Conservation (phyloP, 306 rosid species). For the Cucumis sativus region Cucumber_9930_V3 NC_026655.2:22139001-22139500, state of each 20-base stretch:
- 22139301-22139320: slow-evolving; percentile 30
- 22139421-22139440: slow-evolving; percentile 24
- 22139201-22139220: slow-evolving; percentile 67
- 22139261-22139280: slow-evolving; percentile 97
- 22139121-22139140: slow-evolving; percentile 68
- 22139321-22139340: slow-evolving; percentile 47
- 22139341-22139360: slow-evolving; percentile 79
- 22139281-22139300: slow-evolving; percentile 61
- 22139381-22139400: slow-evolving; percentile 31
- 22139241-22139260: slow-evolving; percentile 52
- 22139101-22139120: slow-evolving; percentile 22
- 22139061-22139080: slow-evolving; percentile 39
- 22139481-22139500: slow-evolving; percentile 48
- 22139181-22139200: slow-evolving; percentile 37
- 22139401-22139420: slow-evolving; percentile 94
- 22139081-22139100: slow-evolving; percentile 7
- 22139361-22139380: slow-evolving; percentile 17
- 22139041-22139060: slow-evolving; percentile 30
- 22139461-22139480: slow-evolving; percentile 87
- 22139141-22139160: slow-evolving; percentile 87
- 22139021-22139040: slow-evolving; percentile 54
- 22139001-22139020: slow-evolving; percentile 75
- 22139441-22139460: slow-evolving; percentile 57
- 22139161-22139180: slow-evolving; percentile 39
- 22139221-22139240: slow-evolving; percentile 42